Conservation (phyloP, 495 filamentous ascomycete genomes). For the Beverwykella pulmonaria region DNA sequence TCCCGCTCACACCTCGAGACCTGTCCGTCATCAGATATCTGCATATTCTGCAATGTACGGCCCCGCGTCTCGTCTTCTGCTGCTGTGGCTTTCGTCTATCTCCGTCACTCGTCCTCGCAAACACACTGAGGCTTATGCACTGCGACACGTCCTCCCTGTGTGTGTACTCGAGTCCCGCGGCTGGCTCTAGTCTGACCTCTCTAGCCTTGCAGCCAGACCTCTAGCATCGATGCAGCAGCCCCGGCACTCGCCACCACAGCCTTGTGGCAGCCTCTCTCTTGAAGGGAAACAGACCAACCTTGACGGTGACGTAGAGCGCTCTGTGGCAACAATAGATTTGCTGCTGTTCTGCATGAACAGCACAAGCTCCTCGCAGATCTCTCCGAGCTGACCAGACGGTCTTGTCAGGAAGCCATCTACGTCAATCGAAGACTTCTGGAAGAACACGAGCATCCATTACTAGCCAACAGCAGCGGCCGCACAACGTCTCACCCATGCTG, state of each 20-base stretch:
- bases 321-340: slow-evolving; percentile 18
- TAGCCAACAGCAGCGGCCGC: background rate
- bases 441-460: background rate
- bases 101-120: no score
- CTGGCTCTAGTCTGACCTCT: background rate
- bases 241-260: no score
- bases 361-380: slow-evolving; percentile 25
- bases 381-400: background rate
- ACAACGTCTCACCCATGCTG: background rate
- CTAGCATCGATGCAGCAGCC: no score
- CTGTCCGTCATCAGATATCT: slow-evolving; percentile 22
- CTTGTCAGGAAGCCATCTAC: slow-evolving; percentile 32
- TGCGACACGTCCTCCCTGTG: background rate
- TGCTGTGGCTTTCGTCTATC: background rate
- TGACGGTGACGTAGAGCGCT: slow-evolving; percentile 16
- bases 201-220: slow-evolving; percentile 4
- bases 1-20: slow-evolving; percentile 20
- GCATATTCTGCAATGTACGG: background rate
- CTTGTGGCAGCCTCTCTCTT: no score
- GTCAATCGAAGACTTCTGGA: slow-evolving; percentile 34
- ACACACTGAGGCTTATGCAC: slow-evolving; percentile 4
- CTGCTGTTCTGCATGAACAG: slow-evolving; percentile 13
- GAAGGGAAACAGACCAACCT: no score
- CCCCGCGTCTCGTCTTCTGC: background rate
- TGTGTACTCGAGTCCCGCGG: background rate